Base-by-base conservation (phyloP, 192 early-diverging fungal genomes). In the Rhizoclosmatium sp. region DNA sequence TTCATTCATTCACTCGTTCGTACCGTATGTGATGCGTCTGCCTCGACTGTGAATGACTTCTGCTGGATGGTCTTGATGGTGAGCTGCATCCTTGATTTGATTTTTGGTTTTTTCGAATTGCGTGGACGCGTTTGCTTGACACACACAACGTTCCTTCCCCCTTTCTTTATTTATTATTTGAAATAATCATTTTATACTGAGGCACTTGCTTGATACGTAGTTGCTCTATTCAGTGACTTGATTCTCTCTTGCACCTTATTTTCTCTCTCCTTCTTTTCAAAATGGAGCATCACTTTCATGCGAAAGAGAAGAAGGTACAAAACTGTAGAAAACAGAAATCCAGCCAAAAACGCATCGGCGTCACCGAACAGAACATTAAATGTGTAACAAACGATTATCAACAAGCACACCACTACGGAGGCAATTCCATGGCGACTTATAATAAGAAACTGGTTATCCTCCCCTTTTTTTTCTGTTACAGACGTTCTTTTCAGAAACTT, bases 11-110 rank as follows among this genome's bases (percentile, higher is more conserved):
- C 31, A 23, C 39, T 69, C 66, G 12, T 2, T n/a, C 49, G 82
- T 54, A 54, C 85, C 81, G 65, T 93, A 78, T 91, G 88, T 2
- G 80, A 66, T 19, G 84, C 85, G 19, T 95, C 95, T 14, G 91
- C 93, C 12, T 96, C 95, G 73, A 97, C 80, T 54, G 86, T 82
- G 84, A 96, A 94, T 68, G 85, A 81, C 86, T 95, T 91, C 79
- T 98, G 94, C 80, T 94, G 91, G 60, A 98, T 89, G 40, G 94
- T 98, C 83, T 98, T 98, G 80, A 98, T 77, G 21, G 94, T 95
- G 75, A 98, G 83, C 78, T 93, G 89, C 96, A 93, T 92, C 64
- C 75, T 70, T 49, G 16, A 21, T 21, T 19, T 21, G 23, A 16
- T 21, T 21, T 42, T 46, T 70, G 31, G 31, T 31, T 31, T 31